Evolutionary conservation across 2,329 filamentous ascomycete genomes (phyloP).

Genomic region (Ceratocystis cubensis): DNA sequence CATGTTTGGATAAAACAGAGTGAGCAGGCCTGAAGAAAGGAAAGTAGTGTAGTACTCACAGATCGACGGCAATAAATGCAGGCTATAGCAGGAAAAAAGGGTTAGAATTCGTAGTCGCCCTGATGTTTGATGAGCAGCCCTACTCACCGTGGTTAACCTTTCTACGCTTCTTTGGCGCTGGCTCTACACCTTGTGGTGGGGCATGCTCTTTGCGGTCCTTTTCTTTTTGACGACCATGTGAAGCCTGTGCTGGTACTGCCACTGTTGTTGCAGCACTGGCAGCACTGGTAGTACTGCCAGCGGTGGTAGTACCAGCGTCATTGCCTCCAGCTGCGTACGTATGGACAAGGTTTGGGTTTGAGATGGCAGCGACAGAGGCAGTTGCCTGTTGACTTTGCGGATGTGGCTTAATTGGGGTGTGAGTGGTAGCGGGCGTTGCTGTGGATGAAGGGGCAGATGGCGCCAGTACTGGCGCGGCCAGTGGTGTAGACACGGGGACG

Average conservation of each 20-base stretch:
- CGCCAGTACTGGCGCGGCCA: neutral
- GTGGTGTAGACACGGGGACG: neutral
- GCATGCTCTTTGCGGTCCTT: conserved; percentile 12
- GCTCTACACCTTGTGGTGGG: conserved; percentile 12
- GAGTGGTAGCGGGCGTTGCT: neutral
- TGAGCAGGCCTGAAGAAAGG: neutral
- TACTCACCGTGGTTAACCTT: conserved; percentile 77
- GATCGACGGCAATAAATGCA: conserved; percentile 84
- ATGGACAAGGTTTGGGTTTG: neutral
- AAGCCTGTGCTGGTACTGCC: neutral
- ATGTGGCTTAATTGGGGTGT: conserved; percentile 1
- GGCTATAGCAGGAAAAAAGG: conserved; percentile 43
- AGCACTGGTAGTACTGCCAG: neutral
- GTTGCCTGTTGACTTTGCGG: neutral
- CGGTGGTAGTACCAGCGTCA: neutral
- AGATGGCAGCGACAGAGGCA: no score
- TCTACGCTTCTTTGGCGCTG: conserved; percentile 61
- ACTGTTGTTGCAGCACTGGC: neutral
- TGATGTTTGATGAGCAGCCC: neutral
- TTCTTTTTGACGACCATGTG: conserved; percentile 7
- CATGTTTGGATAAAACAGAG: neutral
- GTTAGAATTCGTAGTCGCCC: conserved; percentile 21
- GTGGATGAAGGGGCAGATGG: neutral
- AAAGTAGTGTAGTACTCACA: conserved; percentile 45
- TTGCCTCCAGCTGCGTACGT: neutral